Base-by-base conservation (phyloP, 2,329 filamentous ascomycete species). In the Clarireedia sp. region DNA sequence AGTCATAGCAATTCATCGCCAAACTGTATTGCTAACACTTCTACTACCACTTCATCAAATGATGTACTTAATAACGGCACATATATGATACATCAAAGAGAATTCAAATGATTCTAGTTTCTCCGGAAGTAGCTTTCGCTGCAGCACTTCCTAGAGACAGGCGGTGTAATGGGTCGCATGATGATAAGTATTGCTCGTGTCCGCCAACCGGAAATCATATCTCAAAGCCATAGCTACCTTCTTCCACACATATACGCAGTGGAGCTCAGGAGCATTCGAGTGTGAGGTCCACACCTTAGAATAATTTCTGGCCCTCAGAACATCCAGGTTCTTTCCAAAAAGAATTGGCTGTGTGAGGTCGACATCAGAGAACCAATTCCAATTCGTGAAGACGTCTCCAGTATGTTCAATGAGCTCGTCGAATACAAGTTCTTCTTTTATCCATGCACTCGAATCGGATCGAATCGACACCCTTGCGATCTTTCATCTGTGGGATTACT, bases 161-260 rank as follows among this genome's bases (percentile, higher is more conserved):
- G 46, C 46, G 6, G 46, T 14, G 29, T 29, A 48, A n/a, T 37
- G 46, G 23, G 29, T 48, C 23, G 37, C 26, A 21, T 48, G 46
- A 36, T 21, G 17, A 37, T 48, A 48, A 19, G 26, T 12, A 37
- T 48, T 48, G 46, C 29, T 48, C 46, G 29, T 36, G 23, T 37
- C 46, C 17, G 37, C 46, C 46, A 48, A 36, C 21, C n/a, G 29
- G 19, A 29, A 17, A 48, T 37, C 29, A 36, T 48, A 14, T 36
- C 46, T 36, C 29, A 48, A 37, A 37, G 46, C 46, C 46, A 48
- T 36, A 37, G 17, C 46, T n/a, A 48, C n/a, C 10, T 48, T 48
- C 16, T 29, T 48, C 26, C 29, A 48, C 5, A 48, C 37, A 48
- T 48, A 48, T 5, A 37, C 26, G 17, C 46, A 48, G 26, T 48